Conservation (phyloP, 371 early-diverging fungal species). For the Mortierella sp. region DNA sequence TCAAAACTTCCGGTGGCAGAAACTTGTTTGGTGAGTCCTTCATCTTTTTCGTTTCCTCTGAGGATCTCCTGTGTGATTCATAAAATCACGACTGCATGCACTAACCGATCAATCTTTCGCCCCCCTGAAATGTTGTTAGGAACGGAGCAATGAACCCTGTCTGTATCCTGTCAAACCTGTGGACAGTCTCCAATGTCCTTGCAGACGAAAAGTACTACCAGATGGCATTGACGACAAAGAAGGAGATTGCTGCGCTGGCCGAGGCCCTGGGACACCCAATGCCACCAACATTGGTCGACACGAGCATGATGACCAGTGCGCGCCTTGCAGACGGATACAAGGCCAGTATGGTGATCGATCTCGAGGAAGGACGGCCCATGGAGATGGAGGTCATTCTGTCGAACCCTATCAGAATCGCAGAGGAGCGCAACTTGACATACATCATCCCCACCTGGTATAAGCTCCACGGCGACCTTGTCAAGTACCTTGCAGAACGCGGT, state of each 20-base stretch:
- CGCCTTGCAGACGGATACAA: conserved; percentile 68
- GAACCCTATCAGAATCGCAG: conserved; percentile 71
- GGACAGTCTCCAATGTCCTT: conserved; percentile 73
- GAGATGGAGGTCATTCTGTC: conserved; percentile 78
- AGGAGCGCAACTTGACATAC: conserved; percentile 51
- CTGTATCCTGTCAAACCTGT: conserved; percentile 76
- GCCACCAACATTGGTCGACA: conserved; percentile 60
- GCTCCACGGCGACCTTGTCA: conserved; percentile 40
- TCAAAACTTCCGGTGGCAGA: conserved; percentile 84
- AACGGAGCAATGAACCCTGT: conserved; percentile 86
- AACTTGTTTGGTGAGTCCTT: conserved; percentile 78
- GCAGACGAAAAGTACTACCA: conserved; percentile 63
- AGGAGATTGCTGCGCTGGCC: conserved; percentile 71
- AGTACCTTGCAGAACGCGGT: conserved; percentile 25
- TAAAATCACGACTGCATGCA: neutral
- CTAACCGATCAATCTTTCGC: neutral
- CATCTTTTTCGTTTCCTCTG: neutral
- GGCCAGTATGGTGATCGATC: conserved; percentile 78
- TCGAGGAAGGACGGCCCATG: conserved; percentile 71
- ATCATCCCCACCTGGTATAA: conserved; percentile 56
- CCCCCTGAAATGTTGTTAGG: conserved; percentile 41
- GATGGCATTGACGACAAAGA: conserved; percentile 68
- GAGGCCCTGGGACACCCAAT: conserved; percentile 65
- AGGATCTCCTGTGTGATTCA: neutral
- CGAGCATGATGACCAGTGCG: conserved; percentile 64